phyloP scores from a whole-genome alignment of 495 filamentous ascomycete species.

The Friedmanniomyces endolithicus region DNA sequence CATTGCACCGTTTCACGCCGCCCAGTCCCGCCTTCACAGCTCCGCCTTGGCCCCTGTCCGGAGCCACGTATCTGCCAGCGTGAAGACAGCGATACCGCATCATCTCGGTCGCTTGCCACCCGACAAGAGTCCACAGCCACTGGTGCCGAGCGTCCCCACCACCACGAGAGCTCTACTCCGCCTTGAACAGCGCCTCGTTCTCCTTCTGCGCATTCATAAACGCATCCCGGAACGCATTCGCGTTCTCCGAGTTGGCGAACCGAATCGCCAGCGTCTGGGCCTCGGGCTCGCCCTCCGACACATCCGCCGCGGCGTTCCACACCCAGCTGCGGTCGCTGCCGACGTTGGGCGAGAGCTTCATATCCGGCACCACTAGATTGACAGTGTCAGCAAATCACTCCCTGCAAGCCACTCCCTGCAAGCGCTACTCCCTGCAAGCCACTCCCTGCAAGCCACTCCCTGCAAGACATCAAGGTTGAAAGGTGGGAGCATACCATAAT shows the following conservation, averaged over 20 bases:
- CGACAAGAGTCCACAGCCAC: too few species aligned
- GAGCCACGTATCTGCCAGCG: not conserved
- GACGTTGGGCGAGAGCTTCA: slow-evolving; percentile 96
- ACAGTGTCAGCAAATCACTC: not conserved
- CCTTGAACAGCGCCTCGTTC: slow-evolving; percentile 56
- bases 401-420: not conserved
- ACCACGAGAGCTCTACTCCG: not conserved
- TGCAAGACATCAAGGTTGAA: not conserved
- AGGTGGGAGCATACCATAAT: slow-evolving; percentile 72
- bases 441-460: not conserved
- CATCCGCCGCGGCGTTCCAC: slow-evolving; percentile 96
- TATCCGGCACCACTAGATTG: slow-evolving; percentile 81
- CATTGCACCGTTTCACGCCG: not conserved
- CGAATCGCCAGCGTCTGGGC: slow-evolving; percentile 92
- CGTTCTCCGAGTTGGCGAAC: slow-evolving; percentile 96
- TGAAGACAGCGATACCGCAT: not conserved
- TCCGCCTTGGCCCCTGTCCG: not conserved
- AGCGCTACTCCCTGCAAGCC: not conserved
- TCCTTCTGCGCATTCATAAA: slow-evolving; percentile 97
- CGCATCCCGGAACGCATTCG: slow-evolving; percentile 93
- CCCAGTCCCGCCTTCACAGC: not conserved
- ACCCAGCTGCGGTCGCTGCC: slow-evolving; percentile 98
- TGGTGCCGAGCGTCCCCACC: not conserved
- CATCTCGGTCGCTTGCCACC: too few species aligned
- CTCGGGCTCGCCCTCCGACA: slow-evolving; percentile 95